phyloP scores from a whole-genome alignment of 306 rosid genomes.

The Rubus idaeus region DNA sequence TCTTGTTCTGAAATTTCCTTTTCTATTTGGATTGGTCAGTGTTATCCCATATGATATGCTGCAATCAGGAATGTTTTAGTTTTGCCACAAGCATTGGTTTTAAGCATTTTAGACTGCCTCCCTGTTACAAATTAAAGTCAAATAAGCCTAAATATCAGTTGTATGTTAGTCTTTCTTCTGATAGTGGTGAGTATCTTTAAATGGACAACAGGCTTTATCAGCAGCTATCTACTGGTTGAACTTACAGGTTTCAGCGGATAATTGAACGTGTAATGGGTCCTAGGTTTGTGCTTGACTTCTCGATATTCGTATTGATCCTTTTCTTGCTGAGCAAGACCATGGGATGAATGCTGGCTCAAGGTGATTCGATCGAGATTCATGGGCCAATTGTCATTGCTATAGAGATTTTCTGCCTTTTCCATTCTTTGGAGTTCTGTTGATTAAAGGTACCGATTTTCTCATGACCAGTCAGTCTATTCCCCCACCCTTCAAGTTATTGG shows the following conservation, averaged over 20 bases:
- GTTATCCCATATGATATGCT: background rate
- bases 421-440: conserved; percentile 9
- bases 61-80: background rate
- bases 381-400: background rate
- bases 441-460: conserved; percentile 28
- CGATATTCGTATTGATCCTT: conserved; percentile 40
- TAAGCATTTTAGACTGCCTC: background rate
- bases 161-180: conserved; percentile 38
- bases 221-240: conserved; percentile 98
- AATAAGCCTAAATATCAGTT: conserved; percentile 2
- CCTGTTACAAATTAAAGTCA: background rate
- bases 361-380: conserved; percentile 20
- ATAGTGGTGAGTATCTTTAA: conserved; percentile 68
- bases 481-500: background rate
- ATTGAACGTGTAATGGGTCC: conserved; percentile 28
- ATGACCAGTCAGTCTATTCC: background rate
- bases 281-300: conserved; percentile 43
- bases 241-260: conserved; percentile 58
- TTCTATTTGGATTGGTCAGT: background rate
- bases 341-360: conserved; percentile 34
- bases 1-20: background rate
- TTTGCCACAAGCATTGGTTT: background rate
- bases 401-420: conserved; percentile 3
- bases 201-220: conserved; percentile 98
- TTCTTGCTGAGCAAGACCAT: conserved; percentile 36